phyloP scores from a whole-genome alignment of 2,329 filamentous ascomycete species.

The Calcarisporium arbuscula region DNA sequence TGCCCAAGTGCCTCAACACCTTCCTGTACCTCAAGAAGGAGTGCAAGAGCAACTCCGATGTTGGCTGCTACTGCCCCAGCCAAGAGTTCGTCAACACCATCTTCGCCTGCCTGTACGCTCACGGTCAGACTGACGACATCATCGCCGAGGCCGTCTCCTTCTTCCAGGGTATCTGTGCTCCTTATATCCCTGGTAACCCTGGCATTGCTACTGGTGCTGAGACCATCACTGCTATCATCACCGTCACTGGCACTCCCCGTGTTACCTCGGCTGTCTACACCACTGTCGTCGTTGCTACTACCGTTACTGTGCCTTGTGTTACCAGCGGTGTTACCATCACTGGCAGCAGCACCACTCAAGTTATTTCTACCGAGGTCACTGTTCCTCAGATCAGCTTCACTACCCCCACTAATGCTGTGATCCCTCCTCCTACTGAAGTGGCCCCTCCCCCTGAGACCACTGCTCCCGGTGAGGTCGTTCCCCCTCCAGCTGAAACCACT shows the following conservation, averaged over 20 bases:
- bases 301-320: slow-evolving; percentile 45
- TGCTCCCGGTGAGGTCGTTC: slow-evolving; percentile 15
- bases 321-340: slow-evolving; percentile 41
- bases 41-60: slow-evolving; percentile 81
- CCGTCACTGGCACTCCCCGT: slow-evolving; percentile 45
- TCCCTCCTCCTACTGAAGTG: slow-evolving; percentile 21
- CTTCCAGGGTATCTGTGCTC: slow-evolving; percentile 87
- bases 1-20: slow-evolving; percentile 87
- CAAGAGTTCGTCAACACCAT: slow-evolving; percentile 69
- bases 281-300: slow-evolving; percentile 41
- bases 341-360: slow-evolving; percentile 38
- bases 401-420: slow-evolving; percentile 18
- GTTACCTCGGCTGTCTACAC: slow-evolving; percentile 44
- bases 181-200: slow-evolving; percentile 70
- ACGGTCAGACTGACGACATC: slow-evolving; percentile 60
- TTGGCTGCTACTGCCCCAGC: slow-evolving; percentile 80
- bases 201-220: slow-evolving; percentile 73
- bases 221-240: slow-evolving; percentile 54
- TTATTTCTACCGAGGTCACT: slow-evolving; percentile 44
- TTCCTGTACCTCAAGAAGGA: slow-evolving; percentile 64
- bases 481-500: slow-evolving; percentile 13
- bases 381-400: slow-evolving; percentile 49
- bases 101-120: slow-evolving; percentile 73
- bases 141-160: slow-evolving; percentile 68
- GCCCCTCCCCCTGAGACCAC: slow-evolving; percentile 15